Conservation (phyloP, 768 basidiomycete species). For the Trametes cingulata region DNA sequence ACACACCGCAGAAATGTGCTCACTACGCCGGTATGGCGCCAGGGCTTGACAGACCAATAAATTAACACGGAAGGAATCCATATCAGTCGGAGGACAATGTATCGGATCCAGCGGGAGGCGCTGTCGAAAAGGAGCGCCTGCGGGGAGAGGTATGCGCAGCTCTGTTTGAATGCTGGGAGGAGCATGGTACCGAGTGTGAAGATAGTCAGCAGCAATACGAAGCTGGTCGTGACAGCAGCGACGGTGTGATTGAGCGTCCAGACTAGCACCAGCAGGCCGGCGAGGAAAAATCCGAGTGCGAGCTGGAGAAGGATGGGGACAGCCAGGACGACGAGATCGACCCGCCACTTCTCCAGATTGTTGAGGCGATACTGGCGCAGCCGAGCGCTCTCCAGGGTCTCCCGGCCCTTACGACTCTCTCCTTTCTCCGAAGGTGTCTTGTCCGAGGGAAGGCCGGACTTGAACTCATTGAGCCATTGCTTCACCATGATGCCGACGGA, state of each 20-base stretch:
- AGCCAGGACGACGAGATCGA: neutral
- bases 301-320: constrained; percentile 3
- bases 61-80: too few species aligned
- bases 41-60: too few species aligned
- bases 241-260: neutral
- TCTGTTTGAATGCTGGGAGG: neutral
- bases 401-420: too few species aligned
- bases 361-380: neutral
- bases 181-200: neutral
- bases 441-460: neutral
- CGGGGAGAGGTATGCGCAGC: neutral
- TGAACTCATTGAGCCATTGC: constrained; percentile 4
- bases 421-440: neutral
- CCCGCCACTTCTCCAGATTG: neutral
- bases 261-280: neutral
- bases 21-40: too few species aligned
- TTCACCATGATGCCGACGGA: neutral
- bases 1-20: too few species aligned
- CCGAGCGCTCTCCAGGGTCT: neutral
- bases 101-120: neutral
- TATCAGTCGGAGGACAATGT: neutral
- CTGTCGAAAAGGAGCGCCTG: neutral
- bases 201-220: neutral
- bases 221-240: neutral
- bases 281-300: neutral